These are phyloP conservation scores for Nitzschia sp. DNA, from an alignment of 108 stramenopile species.

Conservation along the genomic window DNA sequence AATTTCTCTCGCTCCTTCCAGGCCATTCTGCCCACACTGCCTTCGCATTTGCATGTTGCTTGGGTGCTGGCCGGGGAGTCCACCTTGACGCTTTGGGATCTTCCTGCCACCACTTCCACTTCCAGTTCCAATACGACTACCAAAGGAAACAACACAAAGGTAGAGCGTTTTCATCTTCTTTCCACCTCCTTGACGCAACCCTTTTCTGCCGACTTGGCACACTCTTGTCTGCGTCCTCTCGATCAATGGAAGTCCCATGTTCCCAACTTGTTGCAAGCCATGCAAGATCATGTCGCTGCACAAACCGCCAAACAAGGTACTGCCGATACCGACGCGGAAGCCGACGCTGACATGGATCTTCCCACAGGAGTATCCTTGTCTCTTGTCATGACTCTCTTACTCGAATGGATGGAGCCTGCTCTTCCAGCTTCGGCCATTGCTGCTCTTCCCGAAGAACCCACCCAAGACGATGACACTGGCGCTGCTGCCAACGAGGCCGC, in stretches of 20 bases:
- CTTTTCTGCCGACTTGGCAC: conserved; percentile 29
- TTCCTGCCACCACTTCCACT: too few relatives aligned
- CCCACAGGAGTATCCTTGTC: conserved; percentile 11
- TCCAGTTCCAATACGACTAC: too few relatives aligned
- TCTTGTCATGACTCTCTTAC: conserved; percentile 26
- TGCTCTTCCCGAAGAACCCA: background rate
- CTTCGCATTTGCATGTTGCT: conserved; percentile 50
- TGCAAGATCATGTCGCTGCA: background rate
- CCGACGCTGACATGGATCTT: background rate
- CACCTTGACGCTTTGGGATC: conserved; percentile 32
- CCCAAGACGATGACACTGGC: conserved; percentile 10
- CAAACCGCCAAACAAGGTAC: background rate
- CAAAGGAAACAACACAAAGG: too few relatives aligned
- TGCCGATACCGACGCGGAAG: background rate
- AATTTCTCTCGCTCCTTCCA: conserved; percentile 13
- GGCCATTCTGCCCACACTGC: conserved; percentile 5
- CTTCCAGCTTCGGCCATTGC: conserved; percentile 22
- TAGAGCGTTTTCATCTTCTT: too few relatives aligned
- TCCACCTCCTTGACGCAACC: too few relatives aligned
- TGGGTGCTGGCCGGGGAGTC: conserved; percentile 21
- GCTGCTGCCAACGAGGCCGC: background rate
- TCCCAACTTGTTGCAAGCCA: too few relatives aligned
- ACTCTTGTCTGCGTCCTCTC: conserved; percentile 7
- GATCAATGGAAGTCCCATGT: too few relatives aligned
- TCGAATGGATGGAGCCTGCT: conserved; percentile 43